Evolutionary conservation across 1,139 yeast species (phyloP), one percentile per base, ranked within the genome.

Genomic region (Candida albicans): DNA sequence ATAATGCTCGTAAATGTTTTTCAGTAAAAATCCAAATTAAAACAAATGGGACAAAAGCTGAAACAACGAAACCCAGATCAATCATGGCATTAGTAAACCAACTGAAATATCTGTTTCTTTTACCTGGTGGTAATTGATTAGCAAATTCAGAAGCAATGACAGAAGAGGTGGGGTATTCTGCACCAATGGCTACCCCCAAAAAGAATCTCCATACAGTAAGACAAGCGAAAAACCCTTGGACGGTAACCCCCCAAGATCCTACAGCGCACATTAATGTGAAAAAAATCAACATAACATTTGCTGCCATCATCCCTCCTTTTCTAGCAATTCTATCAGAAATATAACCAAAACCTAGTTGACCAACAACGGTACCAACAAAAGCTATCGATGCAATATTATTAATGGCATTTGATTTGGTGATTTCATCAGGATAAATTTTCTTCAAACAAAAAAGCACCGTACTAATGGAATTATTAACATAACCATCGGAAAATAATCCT

Each of bases 131-230:
- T 56, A 90, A 71, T 55, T 80, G 71, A 46, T 86, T 82, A 34
- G 95, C 84, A 39, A 95, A 95, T 67, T 91, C 98, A 27, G 96
- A 91, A 52, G 96, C 89, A 39, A 96, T 95, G 25, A 91, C 95
- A 2, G 96, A 87, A 32, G 96, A 89, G 22, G 96, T 85, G 37
- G 96, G 96, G 61, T 91, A 91, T 68, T 91, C 98, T 41, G 95
- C 91, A 53, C 93, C 93, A 57, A 81, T 79, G 51, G 90, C 95
- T 52, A 86, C 75, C 64, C 96, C 97, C 43, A 91, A 71, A 63
- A 91, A 86, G 67, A 88, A 87, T 62, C 98, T 78, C 64, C 86
- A 88, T 13, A 83, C 84, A 10, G 96, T 88, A 41, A 91, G 69
- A 15, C 96, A 93, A 6, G 89, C 83, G 53, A 89, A 80, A 67